Conservation (phyloP, 805 yeast species). For the Schwanniomyces pseudopolymorphus region DNA sequence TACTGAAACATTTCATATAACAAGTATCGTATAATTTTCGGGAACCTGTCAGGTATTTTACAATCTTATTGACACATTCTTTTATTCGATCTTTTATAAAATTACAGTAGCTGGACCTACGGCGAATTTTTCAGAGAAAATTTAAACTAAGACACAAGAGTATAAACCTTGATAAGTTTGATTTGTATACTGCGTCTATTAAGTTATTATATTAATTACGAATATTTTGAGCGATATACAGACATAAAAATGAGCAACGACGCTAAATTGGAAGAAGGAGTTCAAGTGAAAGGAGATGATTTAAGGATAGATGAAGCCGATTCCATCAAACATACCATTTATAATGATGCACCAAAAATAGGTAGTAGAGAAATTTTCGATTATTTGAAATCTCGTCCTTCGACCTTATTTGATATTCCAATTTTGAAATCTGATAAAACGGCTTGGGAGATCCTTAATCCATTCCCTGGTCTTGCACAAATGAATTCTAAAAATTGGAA, state of each 20-base stretch:
- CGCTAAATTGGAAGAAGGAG: not conserved
- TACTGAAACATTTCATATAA: too few species aligned
- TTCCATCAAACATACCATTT: slow-evolving; percentile 2
- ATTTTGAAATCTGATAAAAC: slow-evolving; percentile 26
- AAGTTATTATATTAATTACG: too few species aligned
- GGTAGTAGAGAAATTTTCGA: slow-evolving; percentile 6
- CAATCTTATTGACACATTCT: not conserved
- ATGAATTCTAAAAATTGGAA: slow-evolving; percentile 53
- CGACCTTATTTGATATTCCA: slow-evolving; percentile 20
- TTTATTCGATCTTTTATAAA: too few species aligned
- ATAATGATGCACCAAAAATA: slow-evolving; percentile 17
- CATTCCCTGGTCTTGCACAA: slow-evolving; percentile 37
- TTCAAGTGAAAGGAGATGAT: not conserved
- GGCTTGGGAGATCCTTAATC: slow-evolving; percentile 37
- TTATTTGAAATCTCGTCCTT: slow-evolving; percentile 13
- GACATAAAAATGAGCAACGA: not conserved
- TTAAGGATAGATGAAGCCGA: not conserved
- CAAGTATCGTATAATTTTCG: too few species aligned
- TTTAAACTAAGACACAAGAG: too few species aligned
- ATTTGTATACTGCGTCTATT: too few species aligned
- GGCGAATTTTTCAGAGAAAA: not conserved
- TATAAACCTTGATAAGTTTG: too few species aligned
- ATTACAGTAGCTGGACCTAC: too few species aligned
- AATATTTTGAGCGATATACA: not conserved
- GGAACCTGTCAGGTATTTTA: too few species aligned